phyloP scores from a whole-genome alignment of 805 yeast genomes.

The Debaryomyces castellii region DNA sequence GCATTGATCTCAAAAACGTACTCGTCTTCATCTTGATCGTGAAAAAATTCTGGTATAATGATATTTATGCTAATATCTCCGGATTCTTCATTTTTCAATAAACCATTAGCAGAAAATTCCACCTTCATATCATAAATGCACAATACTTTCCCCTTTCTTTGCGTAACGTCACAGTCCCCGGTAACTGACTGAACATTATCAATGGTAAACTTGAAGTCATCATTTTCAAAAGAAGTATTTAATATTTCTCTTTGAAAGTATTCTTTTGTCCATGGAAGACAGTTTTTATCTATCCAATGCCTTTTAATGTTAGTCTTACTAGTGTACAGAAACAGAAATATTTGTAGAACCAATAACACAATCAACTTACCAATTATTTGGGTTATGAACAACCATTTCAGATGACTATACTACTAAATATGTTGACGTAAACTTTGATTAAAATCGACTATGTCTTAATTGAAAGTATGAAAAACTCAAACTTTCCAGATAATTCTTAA shows the following conservation, averaged over 20 bases:
- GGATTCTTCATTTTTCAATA: slow-evolving; percentile 34
- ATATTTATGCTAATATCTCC: slow-evolving; percentile 42
- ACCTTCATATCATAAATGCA: slow-evolving; percentile 71
- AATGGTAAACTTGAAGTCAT: slow-evolving; percentile 25
- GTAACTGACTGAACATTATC: slow-evolving; percentile 41
- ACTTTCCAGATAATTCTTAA: neutral
- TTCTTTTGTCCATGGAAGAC: slow-evolving; percentile 60
- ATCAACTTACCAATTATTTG: slow-evolving; percentile 59
- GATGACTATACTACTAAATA: neutral
- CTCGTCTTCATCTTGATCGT: slow-evolving; percentile 71
- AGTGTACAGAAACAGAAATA: neutral
- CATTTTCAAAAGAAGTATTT: slow-evolving; percentile 25
- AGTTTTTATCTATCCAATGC: slow-evolving; percentile 75
- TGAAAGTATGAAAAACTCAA: neutral
- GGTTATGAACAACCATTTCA: slow-evolving; percentile 66
- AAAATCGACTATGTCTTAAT: neutral
- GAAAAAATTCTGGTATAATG: slow-evolving; percentile 66
- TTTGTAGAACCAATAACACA: neutral
- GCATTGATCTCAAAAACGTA: slow-evolving; percentile 49
- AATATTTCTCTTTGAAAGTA: slow-evolving; percentile 45
- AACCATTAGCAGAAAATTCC: slow-evolving; percentile 44
- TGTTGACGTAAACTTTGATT: neutral
- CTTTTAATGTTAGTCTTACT: slow-evolving; percentile 16
- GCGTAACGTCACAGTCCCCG: slow-evolving; percentile 83
- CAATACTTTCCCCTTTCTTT: slow-evolving; percentile 77